Conservation (phyloP, 73 alveolate genomes). For the Paramecium sonneborni region DNA sequence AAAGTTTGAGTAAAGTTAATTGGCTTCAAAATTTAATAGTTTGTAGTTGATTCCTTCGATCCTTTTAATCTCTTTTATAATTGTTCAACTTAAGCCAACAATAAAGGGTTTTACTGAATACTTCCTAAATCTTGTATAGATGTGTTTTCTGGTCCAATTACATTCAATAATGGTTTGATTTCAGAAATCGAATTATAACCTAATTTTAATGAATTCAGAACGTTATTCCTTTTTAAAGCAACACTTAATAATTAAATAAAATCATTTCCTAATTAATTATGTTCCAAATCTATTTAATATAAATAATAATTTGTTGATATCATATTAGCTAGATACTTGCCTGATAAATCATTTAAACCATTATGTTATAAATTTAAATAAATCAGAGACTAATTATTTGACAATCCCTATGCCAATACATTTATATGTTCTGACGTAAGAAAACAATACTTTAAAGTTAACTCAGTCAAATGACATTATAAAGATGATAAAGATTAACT, state of each 20-base stretch:
- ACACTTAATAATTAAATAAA: background rate
- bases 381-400: background rate
- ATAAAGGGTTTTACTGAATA: background rate
- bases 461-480: background rate
- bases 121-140: background rate
- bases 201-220: background rate
- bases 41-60: background rate
- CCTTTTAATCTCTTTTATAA: conserved; percentile 16
- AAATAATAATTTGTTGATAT: background rate
- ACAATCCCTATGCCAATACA: background rate
- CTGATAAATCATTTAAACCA: background rate
- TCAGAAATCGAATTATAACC: background rate
- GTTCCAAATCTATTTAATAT: background rate
- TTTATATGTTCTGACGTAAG: background rate
- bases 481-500: background rate
- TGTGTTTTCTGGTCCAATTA: background rate
- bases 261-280: background rate
- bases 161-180: background rate
- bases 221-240: background rate
- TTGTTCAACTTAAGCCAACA: conserved; percentile 5
- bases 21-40: background rate
- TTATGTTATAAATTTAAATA: background rate
- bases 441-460: background rate
- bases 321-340: background rate
- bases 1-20: background rate